These are phyloP conservation scores for Canariomyces notabilis DNA, from an alignment of 2,329 filamentous ascomycete species.

Conservation along the genomic window DNA sequence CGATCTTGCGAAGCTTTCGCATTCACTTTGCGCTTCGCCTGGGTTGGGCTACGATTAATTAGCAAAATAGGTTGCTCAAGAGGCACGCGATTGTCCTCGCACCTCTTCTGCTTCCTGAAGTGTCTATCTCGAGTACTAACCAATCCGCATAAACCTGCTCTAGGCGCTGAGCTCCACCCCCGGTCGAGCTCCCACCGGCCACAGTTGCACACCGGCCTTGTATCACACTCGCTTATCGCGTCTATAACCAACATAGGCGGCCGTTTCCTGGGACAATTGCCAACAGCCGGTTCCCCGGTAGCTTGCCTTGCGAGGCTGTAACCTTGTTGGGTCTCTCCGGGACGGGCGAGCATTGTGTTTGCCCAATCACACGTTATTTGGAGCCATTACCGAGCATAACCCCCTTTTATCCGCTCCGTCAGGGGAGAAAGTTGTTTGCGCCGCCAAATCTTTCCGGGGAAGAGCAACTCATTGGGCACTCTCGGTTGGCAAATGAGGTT, in stretches of 20 bases:
- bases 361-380: background rate
- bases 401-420: conserved; percentile 7
- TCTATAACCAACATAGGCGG: background rate
- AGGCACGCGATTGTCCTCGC: no score
- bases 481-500: background rate
- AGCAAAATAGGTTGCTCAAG: no score
- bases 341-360: background rate
- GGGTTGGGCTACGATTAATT: background rate
- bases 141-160: no score
- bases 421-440: background rate
- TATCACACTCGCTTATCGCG: conserved; percentile 14
- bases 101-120: no score
- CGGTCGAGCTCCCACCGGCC: no score
- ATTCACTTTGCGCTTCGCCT: no score
- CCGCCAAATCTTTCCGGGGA: conserved; percentile 1
- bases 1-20: no score
- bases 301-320: background rate
- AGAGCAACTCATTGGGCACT: background rate
- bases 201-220: no score
- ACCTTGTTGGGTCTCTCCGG: background rate
- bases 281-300: background rate
- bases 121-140: no score
- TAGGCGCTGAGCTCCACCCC: no score
- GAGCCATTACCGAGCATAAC: background rate
- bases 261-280: no score